Evolutionary conservation across 2,329 filamentous ascomycete genomes (phyloP).

Genomic region (Neophaeococcomyces aloes): DNA sequence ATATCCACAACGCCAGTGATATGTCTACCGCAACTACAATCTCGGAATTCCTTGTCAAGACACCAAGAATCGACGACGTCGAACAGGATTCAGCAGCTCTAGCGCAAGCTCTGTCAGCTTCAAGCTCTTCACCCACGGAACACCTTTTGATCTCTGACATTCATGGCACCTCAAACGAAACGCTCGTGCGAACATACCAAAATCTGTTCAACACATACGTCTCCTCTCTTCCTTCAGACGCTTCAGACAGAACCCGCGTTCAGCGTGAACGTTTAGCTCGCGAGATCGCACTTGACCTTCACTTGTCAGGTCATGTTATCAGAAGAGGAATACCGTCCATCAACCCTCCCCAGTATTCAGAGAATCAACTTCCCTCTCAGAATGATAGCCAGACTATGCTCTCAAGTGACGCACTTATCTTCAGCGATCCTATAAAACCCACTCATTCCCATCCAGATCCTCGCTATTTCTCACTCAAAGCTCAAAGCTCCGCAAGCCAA

Average conservation of each 20-base stretch:
- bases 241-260: neutral
- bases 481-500: constrained; percentile 2
- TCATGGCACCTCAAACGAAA: neutral
- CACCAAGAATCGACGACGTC: constrained; percentile 3
- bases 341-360: neutral
- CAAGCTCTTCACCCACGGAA: neutral
- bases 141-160: neutral
- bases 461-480: neutral
- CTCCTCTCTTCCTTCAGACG: neutral
- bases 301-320: neutral
- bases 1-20: constrained; percentile 1
- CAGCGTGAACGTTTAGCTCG: neutral
- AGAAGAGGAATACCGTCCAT: neutral
- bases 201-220: neutral
- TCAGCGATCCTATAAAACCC: constrained; percentile 2
- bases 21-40: neutral
- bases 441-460: constrained; percentile 4
- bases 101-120: neutral
- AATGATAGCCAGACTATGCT: neutral
- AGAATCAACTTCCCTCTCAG: neutral
- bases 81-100: constrained; percentile 5
- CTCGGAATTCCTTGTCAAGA: neutral
- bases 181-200: neutral
- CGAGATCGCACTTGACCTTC: neutral
- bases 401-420: neutral